phyloP scores from a whole-genome alignment of 2,329 filamentous ascomycete genomes.

The Epichloe sibirici region DNA sequence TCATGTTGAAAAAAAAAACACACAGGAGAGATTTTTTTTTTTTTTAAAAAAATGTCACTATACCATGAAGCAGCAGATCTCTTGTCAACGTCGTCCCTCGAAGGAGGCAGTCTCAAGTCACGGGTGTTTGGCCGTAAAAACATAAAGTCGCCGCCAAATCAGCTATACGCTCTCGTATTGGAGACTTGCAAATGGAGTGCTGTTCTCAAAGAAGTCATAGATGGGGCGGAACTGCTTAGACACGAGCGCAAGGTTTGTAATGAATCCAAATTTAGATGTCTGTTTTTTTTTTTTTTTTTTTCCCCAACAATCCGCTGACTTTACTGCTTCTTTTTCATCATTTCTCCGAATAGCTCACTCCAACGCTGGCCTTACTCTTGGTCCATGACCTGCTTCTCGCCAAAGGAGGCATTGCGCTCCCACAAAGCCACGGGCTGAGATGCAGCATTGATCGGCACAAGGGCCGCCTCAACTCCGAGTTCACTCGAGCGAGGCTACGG shows the following conservation, averaged over 20 bases:
- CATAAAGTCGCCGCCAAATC: conserved; percentile 65
- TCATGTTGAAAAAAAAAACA: not conserved
- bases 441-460: conserved; percentile 70
- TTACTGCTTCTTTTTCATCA: not conserved
- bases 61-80: conserved; percentile 84
- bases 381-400: conserved; percentile 76
- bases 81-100: conserved; percentile 39
- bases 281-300: not conserved
- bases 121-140: conserved; percentile 64
- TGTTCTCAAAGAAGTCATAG: conserved; percentile 80
- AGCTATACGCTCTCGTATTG: conserved; percentile 76
- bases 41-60: conserved; percentile 57
- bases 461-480: conserved; percentile 65
- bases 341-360: conserved; percentile 51
- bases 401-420: conserved; percentile 72
- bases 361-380: conserved; percentile 67
- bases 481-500: conserved; percentile 66
- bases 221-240: conserved; percentile 62
- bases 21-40: not conserved
- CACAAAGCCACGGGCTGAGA: conserved; percentile 65
- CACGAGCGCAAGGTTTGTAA: conserved; percentile 66
- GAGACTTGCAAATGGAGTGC: conserved; percentile 87
- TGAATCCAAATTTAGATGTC: not conserved
- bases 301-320: not conserved
- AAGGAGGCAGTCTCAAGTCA: conserved; percentile 75